Evolutionary conservation across 495 filamentous ascomycete species (phyloP).

Genomic region (Hypoxylon crocopeplum): DNA sequence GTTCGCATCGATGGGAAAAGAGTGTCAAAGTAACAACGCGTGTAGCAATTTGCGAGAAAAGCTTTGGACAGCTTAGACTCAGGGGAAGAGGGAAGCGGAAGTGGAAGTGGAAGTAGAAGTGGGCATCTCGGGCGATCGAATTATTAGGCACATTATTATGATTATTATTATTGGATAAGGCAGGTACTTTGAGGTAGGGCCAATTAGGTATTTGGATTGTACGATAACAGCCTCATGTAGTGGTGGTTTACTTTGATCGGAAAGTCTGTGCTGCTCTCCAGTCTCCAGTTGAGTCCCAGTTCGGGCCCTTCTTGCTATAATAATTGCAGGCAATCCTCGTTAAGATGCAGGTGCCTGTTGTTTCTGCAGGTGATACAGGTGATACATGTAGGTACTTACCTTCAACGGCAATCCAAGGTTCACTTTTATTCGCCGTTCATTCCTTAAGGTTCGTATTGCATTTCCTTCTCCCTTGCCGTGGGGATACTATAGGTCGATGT

Average conservation of each 20-base stretch:
- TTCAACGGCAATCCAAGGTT: not conserved
- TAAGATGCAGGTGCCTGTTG: conserved; percentile 13
- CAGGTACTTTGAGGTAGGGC: conserved; percentile 18
- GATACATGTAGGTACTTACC: conserved; percentile 4
- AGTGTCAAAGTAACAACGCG: not conserved
- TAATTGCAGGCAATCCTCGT: conserved; percentile 1
- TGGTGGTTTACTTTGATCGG: conserved; percentile 32
- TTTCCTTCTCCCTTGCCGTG: not conserved
- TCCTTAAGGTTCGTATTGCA: conserved; percentile 7
- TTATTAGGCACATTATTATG: conserved; percentile 26
- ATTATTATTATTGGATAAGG: conserved; percentile 29
- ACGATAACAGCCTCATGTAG: conserved; percentile 25
- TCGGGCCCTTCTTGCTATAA: conserved; percentile 1
- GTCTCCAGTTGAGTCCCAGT: not conserved
- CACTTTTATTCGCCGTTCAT: conserved; percentile 7
- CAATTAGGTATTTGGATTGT: conserved; percentile 28
- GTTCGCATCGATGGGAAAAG: conserved; percentile 3
- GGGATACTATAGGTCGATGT: not conserved
- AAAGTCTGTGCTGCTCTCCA: conserved; percentile 26
- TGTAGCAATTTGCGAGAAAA: not conserved
- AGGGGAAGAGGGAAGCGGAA: conserved; percentile 21
- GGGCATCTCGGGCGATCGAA: conserved; percentile 31
- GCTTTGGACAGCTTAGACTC: conserved; percentile 22
- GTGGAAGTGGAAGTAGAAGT: not conserved
- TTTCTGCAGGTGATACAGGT: conserved; percentile 31